Evolutionary conservation across 2,329 filamentous ascomycete species (phyloP).

Genomic region (Thielaviopsis euricoi): DNA sequence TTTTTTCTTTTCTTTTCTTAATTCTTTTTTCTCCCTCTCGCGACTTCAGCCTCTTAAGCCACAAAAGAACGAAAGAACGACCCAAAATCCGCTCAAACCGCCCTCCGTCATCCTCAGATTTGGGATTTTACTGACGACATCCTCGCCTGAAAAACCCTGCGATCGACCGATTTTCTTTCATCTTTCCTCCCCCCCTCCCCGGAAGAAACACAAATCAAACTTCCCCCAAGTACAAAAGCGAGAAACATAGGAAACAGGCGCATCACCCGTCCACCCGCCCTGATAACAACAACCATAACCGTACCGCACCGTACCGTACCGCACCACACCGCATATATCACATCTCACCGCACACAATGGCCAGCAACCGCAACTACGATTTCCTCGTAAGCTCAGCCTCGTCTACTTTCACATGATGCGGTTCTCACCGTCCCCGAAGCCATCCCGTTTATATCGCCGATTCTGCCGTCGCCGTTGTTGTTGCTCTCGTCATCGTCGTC

Average conservation of each 20-base stretch:
- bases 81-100: background rate
- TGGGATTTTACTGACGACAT: background rate
- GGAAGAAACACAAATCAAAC: background rate
- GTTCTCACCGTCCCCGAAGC: constrained; percentile 8
- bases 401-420: constrained; percentile 3
- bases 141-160: background rate
- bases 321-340: background rate
- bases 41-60: background rate
- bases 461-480: background rate
- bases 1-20: background rate
- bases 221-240: background rate
- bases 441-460: background rate
- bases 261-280: no score
- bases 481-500: background rate
- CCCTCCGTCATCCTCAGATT: background rate
- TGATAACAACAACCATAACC: background rate
- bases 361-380: constrained; percentile 96
- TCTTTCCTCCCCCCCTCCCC: background rate
- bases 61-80: background rate
- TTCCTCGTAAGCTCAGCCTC: constrained; percentile 54
- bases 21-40: background rate
- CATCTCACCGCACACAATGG: constrained; percentile 41
- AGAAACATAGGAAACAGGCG: background rate
- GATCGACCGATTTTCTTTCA: background rate
- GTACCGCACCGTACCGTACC: background rate